These are phyloP conservation scores for Cladosporium sp. DNA, from an alignment of 2,329 filamentous ascomycete species.

Conservation along the genomic window DNA sequence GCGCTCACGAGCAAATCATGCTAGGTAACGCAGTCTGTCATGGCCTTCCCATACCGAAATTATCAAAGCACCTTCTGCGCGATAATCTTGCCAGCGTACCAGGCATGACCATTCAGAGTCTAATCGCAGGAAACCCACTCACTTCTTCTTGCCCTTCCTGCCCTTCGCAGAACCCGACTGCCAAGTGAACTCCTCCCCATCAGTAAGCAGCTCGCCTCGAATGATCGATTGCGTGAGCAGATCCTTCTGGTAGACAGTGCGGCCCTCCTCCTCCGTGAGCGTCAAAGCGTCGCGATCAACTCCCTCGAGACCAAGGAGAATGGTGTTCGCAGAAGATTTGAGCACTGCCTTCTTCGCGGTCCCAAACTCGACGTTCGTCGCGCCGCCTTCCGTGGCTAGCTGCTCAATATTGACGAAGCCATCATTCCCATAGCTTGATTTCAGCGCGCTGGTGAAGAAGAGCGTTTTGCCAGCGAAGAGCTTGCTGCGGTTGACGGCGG, in stretches of 20 bases:
- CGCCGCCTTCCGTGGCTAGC: conserved; percentile 37
- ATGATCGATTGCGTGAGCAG: conserved; percentile 42
- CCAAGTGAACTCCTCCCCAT: conserved; percentile 33
- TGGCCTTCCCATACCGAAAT: too few relatives aligned
- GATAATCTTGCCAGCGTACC: too few relatives aligned
- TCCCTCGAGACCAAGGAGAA: conserved; percentile 38
- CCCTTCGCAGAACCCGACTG: not conserved
- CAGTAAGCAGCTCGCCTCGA: conserved; percentile 37
- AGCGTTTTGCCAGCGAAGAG: conserved; percentile 48
- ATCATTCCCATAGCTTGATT: conserved; percentile 31
- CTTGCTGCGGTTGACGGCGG: conserved; percentile 35
- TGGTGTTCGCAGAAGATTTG: conserved; percentile 14
- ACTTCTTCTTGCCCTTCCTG: conserved; percentile 10
- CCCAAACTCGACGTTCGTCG: conserved; percentile 26
- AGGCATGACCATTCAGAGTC: too few relatives aligned
- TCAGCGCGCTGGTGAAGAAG: conserved; percentile 44
- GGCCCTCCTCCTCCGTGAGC: conserved; percentile 32
- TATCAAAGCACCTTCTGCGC: too few relatives aligned
- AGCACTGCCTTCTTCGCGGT: conserved; percentile 15
- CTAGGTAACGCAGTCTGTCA: too few relatives aligned
- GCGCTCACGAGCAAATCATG: too few relatives aligned
- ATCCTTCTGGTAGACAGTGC: conserved; percentile 40
- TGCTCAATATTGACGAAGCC: conserved; percentile 37
- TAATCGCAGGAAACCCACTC: too few relatives aligned
- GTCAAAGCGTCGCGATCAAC: conserved; percentile 34